Base-by-base conservation (phyloP, 2,329 filamentous ascomycete species). In the Claviceps quebecensis region DNA sequence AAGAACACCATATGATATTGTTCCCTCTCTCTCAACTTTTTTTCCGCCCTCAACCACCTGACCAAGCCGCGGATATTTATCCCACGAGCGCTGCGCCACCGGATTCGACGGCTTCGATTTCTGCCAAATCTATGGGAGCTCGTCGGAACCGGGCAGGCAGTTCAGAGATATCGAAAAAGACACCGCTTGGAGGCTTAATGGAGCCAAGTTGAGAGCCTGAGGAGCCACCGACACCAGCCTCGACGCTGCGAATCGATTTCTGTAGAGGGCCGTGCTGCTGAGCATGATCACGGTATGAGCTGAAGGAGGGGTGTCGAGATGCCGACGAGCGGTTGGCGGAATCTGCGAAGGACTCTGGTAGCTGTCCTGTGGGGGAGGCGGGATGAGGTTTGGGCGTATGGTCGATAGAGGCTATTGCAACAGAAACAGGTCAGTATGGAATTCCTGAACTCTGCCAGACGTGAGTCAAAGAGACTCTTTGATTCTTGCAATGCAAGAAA, bases 101-200 rank as follows among this genome's bases (percentile, higher is more conserved):
- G 52, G 87, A 93, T 79, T 96, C 89, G 63, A 98, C 79, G 22
- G 89, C 90, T 68, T 97, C 93, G 54, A 98, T 98, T 78, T 98
- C 93, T 44, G 83, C 82, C 59, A 83, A 69, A 39, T 79, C 83
- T 70, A 90, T 86, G 13, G 81, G 77, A 47, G 79, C 72, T 57
- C 88, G 79, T 63, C 83, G 81, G 78, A 96, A 98, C 61, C 91
- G 81, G 56, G 74, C 66, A 17, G 93, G 91, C 23, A 98, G 81
- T 71, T 98, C 86, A 59, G 81, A 86, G 60, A 89, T 81, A 69
- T 97, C 93, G 65, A 95, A 96, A 69, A 77, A 88, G 67, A 87
- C 73, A 59, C 91, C 91, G 61, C 80, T 69, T 54, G 77, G 76
- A 39, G 90, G 77, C 58, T 77, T 66, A 55, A 97, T 74, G 13